Evolutionary conservation across 2,329 filamentous ascomycete genomes (phyloP), one percentile per base, ranked within the genome.

Genomic region (Venturia oleaginea): DNA sequence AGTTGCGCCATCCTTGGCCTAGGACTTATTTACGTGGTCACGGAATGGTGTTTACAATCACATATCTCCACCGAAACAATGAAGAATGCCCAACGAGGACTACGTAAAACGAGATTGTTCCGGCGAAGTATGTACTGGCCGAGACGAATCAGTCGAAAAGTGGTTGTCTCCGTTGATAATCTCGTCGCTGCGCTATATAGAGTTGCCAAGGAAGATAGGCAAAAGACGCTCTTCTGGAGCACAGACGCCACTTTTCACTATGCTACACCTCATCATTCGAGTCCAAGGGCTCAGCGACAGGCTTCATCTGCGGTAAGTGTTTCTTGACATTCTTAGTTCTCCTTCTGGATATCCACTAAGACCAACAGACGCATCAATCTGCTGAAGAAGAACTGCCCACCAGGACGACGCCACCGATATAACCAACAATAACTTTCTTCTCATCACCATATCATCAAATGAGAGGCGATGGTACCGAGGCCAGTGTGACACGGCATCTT

Each of bases 1-100:
- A 59, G 43, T 27, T 64, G 65, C 51, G 46, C 54, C 17, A 40
- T 66, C 22, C 19, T 66, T 7, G 62, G 62, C n/a, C 24, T 65
- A 2, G 65, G 62, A 30, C 55, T 65, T 2, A 38, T 59, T 2
- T 66, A 66, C 40, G 37, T 66, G 22, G 65, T 66, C 2, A 59
- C 40, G 4, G 65, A 66, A 43, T 66, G 65, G 65, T 66, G 65
- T 61, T 40, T 66, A 2, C 65, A 66, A 46, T 22, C 62, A 13
- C 65, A 66, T 32, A 42, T 66, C 6, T 60, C 37, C 10, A 66
- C 65, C 15, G 43, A 42, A n/a, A 51, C 66, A 24, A 24, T 42
- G 13, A 43, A 65, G 30, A 61, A 38, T 40, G 65, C 65, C 11
- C n/a, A 30, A 22, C n/a, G 46, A 32, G 65, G 65, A 22, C 43